Evolutionary conservation across 805 yeast species (phyloP), one percentile per base, ranked within the genome.

Genomic region (Yamadazyma sp.): DNA sequence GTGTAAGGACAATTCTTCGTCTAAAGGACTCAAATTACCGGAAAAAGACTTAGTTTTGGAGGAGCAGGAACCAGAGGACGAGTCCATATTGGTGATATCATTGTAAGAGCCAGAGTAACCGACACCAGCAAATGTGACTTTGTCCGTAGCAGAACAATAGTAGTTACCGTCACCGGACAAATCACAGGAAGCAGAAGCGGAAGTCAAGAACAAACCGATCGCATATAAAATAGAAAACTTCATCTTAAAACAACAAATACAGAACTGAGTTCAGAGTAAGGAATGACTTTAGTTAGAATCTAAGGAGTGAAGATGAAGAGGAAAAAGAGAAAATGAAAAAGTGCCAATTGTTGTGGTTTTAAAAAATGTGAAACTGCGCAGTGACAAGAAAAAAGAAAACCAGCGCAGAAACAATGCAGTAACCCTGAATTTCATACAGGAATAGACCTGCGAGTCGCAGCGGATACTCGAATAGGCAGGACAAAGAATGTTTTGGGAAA

Each of bases 1-100:
- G 63, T 88, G 95, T 42, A 88, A 80, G 23, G 95, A 81, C 45
- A 88, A 67, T 63, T 88, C 95, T 70, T 87, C 93, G 62, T 86
- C 83, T 46, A 88, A 71, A 26, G 96, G 96, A 38, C 90, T 64
- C 61, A 86, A 63, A 41, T 77, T 53, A 38, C 96, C 96, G 11
- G 81, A 70, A 71, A 88, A 84, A 6, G 80, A 55, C 26, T 53
- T 48, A 15, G 79, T 40, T 35, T 67, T 52, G 46, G 78, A 81
- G n/a, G 83, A 54, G 71, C 97, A 90, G 23, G 69, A 40, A 59
- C 97, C 89, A 42, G 64, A 42, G 55, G 76, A 79, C 62, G 82
- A 80, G 17, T 38, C 41, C 95, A 93, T 90, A 54, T 60, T 50
- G 48, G 90, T 82, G 49, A 93, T 89, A 50, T 84, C 90, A 52